These are phyloP conservation scores for Canavalia ensiformis DNA, from an alignment of 306 rosid genomes.

Conservation along the genomic window DNA sequence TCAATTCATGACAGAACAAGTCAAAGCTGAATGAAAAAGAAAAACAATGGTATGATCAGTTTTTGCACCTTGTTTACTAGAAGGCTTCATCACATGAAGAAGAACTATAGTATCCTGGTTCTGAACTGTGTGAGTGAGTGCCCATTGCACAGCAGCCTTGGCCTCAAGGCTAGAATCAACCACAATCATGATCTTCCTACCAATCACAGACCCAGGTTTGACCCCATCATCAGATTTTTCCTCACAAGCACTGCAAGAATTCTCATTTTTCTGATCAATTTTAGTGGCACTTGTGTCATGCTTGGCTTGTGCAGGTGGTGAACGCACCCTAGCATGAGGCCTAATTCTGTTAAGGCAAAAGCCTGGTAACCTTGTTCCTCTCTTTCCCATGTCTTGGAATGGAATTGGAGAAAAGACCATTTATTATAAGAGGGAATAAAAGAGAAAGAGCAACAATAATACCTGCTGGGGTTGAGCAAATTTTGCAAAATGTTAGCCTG, in stretches of 20 bases:
- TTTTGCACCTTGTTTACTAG: constrained; percentile 66
- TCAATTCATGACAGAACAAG: constrained; percentile 10
- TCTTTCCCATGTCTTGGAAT: constrained; percentile 74
- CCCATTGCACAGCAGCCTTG: constrained; percentile 90
- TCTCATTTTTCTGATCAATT: constrained; percentile 45
- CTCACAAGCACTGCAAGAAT: constrained; percentile 39
- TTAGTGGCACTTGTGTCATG: constrained; percentile 39
- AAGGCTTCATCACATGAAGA: constrained; percentile 76
- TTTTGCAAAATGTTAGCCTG: constrained; percentile 49
- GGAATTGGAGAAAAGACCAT: constrained; percentile 40
- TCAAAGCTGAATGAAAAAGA: neutral
- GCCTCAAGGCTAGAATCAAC: constrained; percentile 93
- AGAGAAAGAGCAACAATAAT: constrained; percentile 34
- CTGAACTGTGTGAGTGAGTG: constrained; percentile 85
- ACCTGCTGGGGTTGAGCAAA: constrained; percentile 46
- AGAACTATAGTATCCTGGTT: constrained; percentile 78
- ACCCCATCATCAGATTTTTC: constrained; percentile 51
- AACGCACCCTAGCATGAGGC: constrained; percentile 86
- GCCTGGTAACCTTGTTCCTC: constrained; percentile 73
- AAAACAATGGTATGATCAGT: constrained; percentile 15
- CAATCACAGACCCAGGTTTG: constrained; percentile 55
- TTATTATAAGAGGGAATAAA: constrained; percentile 52
- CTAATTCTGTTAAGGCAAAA: constrained; percentile 88
- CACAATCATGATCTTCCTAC: constrained; percentile 89
- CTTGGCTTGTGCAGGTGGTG: constrained; percentile 72